Evolutionary conservation across 345 rosid genomes (phyloP).

Genomic region (Eucalyptus camaldulensis): DNA sequence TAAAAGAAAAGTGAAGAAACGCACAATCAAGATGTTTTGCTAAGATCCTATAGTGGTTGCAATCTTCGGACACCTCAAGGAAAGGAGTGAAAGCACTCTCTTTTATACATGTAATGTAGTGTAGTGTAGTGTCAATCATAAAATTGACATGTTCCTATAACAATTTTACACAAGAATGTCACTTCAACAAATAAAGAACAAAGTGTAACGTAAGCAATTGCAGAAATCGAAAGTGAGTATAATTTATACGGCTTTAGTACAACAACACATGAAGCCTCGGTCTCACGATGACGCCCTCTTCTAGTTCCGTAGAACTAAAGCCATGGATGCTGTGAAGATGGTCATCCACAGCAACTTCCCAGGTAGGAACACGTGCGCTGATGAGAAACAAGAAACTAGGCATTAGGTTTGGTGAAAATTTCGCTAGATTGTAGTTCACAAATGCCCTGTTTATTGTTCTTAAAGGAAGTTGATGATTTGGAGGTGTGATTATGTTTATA

Average conservation of each 20-base stretch:
- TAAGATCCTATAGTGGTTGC: neutral
- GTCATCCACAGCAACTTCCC: constrained; percentile 29
- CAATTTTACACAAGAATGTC: too few relatives aligned
- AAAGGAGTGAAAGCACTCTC: too few relatives aligned
- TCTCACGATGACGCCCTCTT: neutral
- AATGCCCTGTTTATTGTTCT: neutral
- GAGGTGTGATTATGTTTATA: neutral
- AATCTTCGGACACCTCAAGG: neutral
- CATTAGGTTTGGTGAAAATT: neutral
- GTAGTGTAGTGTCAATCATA: too few relatives aligned
- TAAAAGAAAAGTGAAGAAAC: neutral
- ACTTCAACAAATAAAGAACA: neutral
- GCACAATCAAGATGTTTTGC: neutral
- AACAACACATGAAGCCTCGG: neutral
- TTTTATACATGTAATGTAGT: too few relatives aligned
- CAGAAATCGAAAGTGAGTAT: neutral
- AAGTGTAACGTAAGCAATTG: neutral
- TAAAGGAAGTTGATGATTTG: neutral
- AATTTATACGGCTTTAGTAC: neutral
- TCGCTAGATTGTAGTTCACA: too few relatives aligned
- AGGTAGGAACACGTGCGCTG: constrained; percentile 27
- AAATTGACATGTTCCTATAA: too few relatives aligned
- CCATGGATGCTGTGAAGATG: constrained; percentile 7
- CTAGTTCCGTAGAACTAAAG: constrained; percentile 19
- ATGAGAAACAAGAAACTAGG: neutral